Conservation (phyloP, 208 protist species). For the Histomonas meleagridis region DNA sequence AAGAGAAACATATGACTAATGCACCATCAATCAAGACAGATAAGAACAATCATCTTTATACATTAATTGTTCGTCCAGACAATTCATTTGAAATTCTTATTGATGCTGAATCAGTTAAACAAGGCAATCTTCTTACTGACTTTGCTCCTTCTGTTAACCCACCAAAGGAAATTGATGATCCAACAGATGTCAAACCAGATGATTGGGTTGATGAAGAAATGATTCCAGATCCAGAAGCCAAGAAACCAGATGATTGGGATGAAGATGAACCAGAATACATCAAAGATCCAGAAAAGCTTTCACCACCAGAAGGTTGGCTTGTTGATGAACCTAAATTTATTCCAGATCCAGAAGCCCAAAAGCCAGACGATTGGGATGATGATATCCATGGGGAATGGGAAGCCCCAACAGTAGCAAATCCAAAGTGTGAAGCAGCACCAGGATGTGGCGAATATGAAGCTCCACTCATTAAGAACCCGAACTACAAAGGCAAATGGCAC, state of each 20-base stretch:
- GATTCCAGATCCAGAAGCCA: constrained; percentile 1
- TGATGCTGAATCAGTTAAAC: constrained; percentile 38
- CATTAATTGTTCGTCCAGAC: constrained; percentile 44
- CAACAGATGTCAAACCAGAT: constrained; percentile 44
- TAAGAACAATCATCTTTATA: constrained; percentile 47
- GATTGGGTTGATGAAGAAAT: constrained; percentile 48
- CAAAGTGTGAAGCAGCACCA: constrained; percentile 36
- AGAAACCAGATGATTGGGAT: constrained; percentile 47
- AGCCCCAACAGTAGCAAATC: constrained; percentile 49
- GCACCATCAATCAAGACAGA: constrained; percentile 37
- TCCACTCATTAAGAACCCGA: constrained; percentile 48
- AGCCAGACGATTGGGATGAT: constrained; percentile 50
- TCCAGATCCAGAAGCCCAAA: constrained; percentile 41
- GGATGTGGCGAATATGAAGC: constrained; percentile 37
- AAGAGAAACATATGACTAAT: constrained; percentile 40
- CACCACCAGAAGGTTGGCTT: constrained; percentile 1
- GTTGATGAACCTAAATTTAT: constrained; percentile 39
- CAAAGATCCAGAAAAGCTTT: constrained; percentile 37
- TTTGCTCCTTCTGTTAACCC: constrained; percentile 46
- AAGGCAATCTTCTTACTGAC: constrained; percentile 42
- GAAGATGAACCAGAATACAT: constrained; percentile 49
- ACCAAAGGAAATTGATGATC: constrained; percentile 48
- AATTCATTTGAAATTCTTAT: constrained; percentile 47
- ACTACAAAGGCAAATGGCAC: constrained; percentile 51
- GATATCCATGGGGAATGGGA: constrained; percentile 51